Base-by-base conservation (phyloP, 306 rosid genomes). In the Calophaca sinica region DNA sequence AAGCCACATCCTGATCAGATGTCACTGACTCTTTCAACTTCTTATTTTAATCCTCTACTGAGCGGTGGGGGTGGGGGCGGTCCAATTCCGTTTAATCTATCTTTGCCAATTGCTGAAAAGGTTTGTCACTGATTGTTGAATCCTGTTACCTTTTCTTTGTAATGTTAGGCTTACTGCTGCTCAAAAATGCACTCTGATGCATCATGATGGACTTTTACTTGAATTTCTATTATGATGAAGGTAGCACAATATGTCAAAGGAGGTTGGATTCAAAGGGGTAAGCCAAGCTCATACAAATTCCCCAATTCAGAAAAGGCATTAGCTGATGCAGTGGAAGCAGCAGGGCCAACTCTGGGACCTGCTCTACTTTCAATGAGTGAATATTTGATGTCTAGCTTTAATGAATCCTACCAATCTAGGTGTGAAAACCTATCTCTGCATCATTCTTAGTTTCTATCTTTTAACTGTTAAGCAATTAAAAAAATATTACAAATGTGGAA, bases 1-100 rank as follows among this genome's bases (percentile, higher is more conserved):
- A 94, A 89, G 91, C 97, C 98, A 70, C 98, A 94, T 87, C 98
- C 98, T 69, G 98, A 91, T 86, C 96, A 91, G 87, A 70, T 31
- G 59, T 83, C 93, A 38, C 77, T 94, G 81, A 89, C 87, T 50
- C 89, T 94, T 76, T 88, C 98, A 84, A 94, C 98, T 54, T 84
- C 93, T 73, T 67, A 89, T 63, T 94, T 94, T 81, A 94, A 94
- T 88, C 94, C 98, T 62, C 79, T 91, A 46, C 75, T 94, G 87
- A 81, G 91, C 4, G 93, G 97, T 42, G 96, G 90, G 62, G 97
- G 98, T 53, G 98, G 98, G 32, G 98, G 98, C 54, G 94, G 97
- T 63, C 98, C 98, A 82, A 88, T 94, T 84, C 97, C 98, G 53
- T 94, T 84, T 73, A 84, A 94, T 84, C 83, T 88, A 9, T 87